Evolutionary conservation across 768 basidiomycete genomes (phyloP), one percentile per base, ranked within the genome.

Genomic region (Suillus fuscotomentosus): DNA sequence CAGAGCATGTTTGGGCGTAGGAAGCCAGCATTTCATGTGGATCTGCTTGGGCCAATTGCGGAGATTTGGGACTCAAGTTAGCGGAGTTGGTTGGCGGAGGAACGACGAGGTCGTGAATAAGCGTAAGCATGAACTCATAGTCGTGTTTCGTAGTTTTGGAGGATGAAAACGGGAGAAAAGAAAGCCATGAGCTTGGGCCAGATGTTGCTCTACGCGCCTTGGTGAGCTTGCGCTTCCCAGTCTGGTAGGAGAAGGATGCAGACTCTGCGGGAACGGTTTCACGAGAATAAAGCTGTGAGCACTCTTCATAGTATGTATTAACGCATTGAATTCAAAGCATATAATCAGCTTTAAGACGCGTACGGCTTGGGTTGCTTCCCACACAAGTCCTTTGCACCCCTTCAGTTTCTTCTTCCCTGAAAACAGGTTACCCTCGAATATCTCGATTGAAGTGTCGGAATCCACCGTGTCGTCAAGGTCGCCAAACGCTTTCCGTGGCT

Each of bases 1-100:
- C 72, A 3, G 73, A 65, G 68, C 90, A 92, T 0, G 84, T 86
- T 27, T 87, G 85, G 0, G 82, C 81, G 66, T 88, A 88, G 70
- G 85, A 86, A 41, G 82, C 80, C 10, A 92, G 81, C 22, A 90
- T 82, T 31, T 68, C 71, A 3, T 75, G 66, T 39, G 56, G 38
- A 57, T 57, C 56, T 27, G 39, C 5, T 2, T 20, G 39, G 8
- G 24, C 2, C 10, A 17, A 5, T 41, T 17, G 39, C 10, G 9
- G 22, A 20, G 38, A 24, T 24, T 27, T 24, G 5, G 17, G 10
- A 27, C 9, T 41, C 39, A 3, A 10, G 39, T 11, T 41, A 5
- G 7, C 17, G 11, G 78, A 70, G 10, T 62, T 60, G 17, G 45
- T 61, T 36, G 50, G 64, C 1, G 66, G 62, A 5, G 66, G 62